phyloP scores from a whole-genome alignment of 805 yeast species.

The Dipodascus geniculatus region DNA sequence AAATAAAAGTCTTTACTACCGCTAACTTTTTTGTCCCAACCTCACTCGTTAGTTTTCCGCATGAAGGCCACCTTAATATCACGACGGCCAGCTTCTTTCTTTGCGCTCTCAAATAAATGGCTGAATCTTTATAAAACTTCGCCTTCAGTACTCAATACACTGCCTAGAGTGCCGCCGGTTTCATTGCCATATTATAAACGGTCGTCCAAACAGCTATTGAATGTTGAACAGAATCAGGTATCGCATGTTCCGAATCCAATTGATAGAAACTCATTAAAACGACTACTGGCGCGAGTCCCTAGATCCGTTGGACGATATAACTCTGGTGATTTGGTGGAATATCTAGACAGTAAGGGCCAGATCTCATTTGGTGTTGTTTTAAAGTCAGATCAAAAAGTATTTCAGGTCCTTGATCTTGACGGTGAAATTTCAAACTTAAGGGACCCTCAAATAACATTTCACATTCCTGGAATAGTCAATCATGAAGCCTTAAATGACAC shows the following conservation, averaged over 20 bases:
- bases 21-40: too few species aligned
- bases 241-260: too few species aligned
- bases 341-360: conserved; percentile 6
- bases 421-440: conserved; percentile 1
- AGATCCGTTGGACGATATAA: not conserved
- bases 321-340: conserved; percentile 9
- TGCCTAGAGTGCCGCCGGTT: not conserved
- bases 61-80: not conserved
- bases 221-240: too few species aligned
- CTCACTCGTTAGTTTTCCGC: not conserved
- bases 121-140: not conserved
- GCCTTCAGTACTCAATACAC: not conserved
- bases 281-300: not conserved
- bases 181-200: not conserved
- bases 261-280: too few species aligned
- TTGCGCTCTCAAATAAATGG: not conserved
- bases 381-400: not conserved
- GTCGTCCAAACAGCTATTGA: too few species aligned
- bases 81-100: not conserved
- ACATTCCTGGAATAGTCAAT: conserved; percentile 4
- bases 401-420: conserved; percentile 6
- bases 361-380: conserved; percentile 9
- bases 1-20: too few species aligned
- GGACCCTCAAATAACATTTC: not conserved
- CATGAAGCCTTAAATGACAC: not conserved